phyloP scores from a whole-genome alignment of 202 grass and related monocot genomes.

The Panicum virgatum region DNA sequence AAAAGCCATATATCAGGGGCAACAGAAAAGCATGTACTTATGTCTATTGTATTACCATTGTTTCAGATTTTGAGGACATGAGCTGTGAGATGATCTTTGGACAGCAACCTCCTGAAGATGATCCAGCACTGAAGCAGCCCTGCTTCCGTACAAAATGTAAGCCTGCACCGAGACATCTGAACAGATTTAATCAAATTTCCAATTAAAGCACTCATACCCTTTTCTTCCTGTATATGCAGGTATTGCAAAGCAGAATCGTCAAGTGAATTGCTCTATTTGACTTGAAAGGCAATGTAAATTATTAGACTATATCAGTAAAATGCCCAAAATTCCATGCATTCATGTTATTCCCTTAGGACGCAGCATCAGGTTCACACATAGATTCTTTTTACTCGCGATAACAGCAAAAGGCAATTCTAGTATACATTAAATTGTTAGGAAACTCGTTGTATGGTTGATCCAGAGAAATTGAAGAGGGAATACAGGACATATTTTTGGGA shows the following conservation, averaged over 20 bases:
- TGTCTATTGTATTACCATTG: conserved; percentile 27
- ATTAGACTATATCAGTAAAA: conserved; percentile 35
- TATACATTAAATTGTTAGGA: conserved; percentile 32
- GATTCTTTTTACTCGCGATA: conserved; percentile 25
- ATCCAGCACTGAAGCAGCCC: conserved; percentile 92
- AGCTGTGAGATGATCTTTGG: conserved; percentile 99
- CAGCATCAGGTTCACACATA: conserved; percentile 23
- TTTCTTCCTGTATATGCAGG: conserved; percentile 53
- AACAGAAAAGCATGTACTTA: conserved; percentile 36
- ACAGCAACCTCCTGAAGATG: conserved; percentile 76
- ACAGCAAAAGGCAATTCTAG: conserved; percentile 22
- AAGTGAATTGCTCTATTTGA: conserved; percentile 68
- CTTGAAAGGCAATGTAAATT: conserved; percentile 30
- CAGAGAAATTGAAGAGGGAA: conserved; percentile 10
- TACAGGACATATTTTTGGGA: background rate
- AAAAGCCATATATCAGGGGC: background rate
- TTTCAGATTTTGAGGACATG: conserved; percentile 99
- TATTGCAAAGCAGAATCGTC: conserved; percentile 64
- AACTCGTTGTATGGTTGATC: background rate
- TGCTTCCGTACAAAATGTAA: conserved; percentile 82
- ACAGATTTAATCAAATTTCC: conserved; percentile 10
- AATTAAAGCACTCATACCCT: conserved; percentile 35
- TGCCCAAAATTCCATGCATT: conserved; percentile 14
- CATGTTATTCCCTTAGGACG: conserved; percentile 33
- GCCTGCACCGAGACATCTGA: conserved; percentile 22